phyloP scores from a whole-genome alignment of 768 basidiomycete species.

The Podaxis carcinomalis region DNA sequence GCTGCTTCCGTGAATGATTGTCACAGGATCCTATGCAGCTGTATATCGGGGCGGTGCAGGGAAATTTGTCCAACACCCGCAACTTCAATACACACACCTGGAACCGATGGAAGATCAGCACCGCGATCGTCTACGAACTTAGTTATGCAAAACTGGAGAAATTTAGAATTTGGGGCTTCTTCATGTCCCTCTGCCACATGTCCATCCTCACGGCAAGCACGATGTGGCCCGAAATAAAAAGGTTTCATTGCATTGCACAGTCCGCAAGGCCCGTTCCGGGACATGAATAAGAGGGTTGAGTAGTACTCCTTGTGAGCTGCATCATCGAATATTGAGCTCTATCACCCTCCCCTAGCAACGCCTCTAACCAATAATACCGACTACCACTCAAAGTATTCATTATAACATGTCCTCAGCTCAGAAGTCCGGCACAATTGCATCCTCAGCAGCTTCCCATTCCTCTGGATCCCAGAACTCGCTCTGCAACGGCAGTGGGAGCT shows the following conservation, averaged over 20 bases:
- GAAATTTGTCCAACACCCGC: no score
- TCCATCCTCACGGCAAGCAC: slow-evolving; percentile 5
- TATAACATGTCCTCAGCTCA: background rate
- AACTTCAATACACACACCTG: no score
- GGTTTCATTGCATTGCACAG: slow-evolving; percentile 6
- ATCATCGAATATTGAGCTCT: background rate
- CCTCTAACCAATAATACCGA: background rate
- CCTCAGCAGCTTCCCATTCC: background rate
- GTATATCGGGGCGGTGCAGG: no score
- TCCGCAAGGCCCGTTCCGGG: background rate
- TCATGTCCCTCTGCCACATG: background rate
- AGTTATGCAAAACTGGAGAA: background rate
- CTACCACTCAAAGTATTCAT: background rate
- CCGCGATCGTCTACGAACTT: no score
- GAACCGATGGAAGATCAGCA: no score
- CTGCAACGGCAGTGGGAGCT: background rate
- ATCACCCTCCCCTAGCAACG: background rate
- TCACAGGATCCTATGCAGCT: no score
- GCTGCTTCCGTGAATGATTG: slow-evolving; percentile 29
- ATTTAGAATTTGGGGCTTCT: background rate
- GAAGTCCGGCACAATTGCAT: background rate
- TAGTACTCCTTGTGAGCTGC: background rate
- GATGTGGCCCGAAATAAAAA: background rate
- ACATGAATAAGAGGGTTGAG: background rate
- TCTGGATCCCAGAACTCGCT: background rate